Conservation (phyloP, 192 early-diverging fungal species). For the Podila verticillata region DNA sequence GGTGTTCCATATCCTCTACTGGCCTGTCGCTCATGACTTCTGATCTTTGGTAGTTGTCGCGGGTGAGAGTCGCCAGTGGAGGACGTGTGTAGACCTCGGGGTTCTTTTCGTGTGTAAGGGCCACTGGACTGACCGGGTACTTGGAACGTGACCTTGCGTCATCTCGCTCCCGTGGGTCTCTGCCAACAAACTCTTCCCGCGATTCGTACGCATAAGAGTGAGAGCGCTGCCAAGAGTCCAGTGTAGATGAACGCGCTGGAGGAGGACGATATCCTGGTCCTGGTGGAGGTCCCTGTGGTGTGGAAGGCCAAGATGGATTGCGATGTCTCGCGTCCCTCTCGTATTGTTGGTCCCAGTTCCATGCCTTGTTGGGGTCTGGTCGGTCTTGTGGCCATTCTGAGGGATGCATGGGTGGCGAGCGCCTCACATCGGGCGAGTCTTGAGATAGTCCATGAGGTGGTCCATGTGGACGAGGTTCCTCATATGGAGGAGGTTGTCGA, state of each 20-base stretch:
- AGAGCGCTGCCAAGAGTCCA: constrained; percentile 7
- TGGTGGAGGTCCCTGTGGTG: constrained; percentile 12
- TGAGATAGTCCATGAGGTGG: not conserved
- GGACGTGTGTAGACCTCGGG: not conserved
- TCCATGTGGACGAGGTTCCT: not conserved
- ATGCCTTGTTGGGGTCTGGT: constrained; percentile 12
- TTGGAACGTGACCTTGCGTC: not conserved
- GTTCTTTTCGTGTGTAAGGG: not conserved
- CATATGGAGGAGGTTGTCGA: not conserved
- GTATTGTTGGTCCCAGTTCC: constrained; percentile 17
- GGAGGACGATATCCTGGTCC: constrained; percentile 14
- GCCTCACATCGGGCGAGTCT: not conserved
- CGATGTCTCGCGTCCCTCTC: constrained; percentile 18
- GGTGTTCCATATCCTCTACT: not conserved
- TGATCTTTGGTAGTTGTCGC: not conserved
- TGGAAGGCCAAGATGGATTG: constrained; percentile 25
- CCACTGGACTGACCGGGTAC: not conserved
- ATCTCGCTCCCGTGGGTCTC: not conserved
- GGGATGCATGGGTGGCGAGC: constrained; percentile 11
- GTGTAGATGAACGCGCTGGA: constrained; percentile 11
- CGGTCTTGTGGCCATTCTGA: constrained; percentile 20
- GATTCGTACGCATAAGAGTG: not conserved
- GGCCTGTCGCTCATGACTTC: not conserved
- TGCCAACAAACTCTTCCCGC: constrained; percentile 1
- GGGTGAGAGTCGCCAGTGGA: not conserved